Evolutionary conservation across 1,139 yeast species (phyloP).

Genomic region (Hyphopichia khmerensis): DNA sequence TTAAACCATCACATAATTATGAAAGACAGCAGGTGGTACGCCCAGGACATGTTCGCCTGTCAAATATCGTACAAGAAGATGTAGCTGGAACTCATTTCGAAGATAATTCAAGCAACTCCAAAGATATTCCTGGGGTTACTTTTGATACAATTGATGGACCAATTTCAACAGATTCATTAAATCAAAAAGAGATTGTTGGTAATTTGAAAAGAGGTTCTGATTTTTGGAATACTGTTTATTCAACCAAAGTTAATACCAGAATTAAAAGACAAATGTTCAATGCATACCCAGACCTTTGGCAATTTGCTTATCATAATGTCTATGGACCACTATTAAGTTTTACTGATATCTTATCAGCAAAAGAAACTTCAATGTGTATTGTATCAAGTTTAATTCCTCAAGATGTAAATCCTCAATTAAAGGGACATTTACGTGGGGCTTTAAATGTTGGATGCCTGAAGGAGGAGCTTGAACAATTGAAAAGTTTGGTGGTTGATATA

Average conservation of each 20-base stretch:
- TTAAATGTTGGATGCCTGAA: slow-evolving; percentile 70
- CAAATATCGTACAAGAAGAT: slow-evolving; percentile 43
- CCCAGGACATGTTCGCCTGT: slow-evolving; percentile 38
- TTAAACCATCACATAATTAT: slow-evolving; percentile 24
- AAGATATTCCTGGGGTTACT: slow-evolving; percentile 5
- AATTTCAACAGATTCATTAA: slow-evolving; percentile 31
- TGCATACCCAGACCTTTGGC: slow-evolving; percentile 86
- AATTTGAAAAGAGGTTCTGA: slow-evolving; percentile 52
- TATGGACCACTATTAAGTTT: slow-evolving; percentile 77
- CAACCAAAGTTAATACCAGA: slow-evolving; percentile 63
- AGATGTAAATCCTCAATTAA: slow-evolving; percentile 91
- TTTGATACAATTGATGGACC: slow-evolving; percentile 47
- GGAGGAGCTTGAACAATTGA: slow-evolving; percentile 60
- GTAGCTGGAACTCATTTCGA: slow-evolving; percentile 39
- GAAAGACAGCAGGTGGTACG: slow-evolving; percentile 30
- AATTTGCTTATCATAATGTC: slow-evolving; percentile 67
- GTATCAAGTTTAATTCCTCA: slow-evolving; percentile 85
- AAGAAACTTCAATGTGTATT: slow-evolving; percentile 75
- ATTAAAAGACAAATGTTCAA: slow-evolving; percentile 65
- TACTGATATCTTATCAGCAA: slow-evolving; percentile 59
- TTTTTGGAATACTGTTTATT: slow-evolving; percentile 78
- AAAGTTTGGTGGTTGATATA: slow-evolving; percentile 63
- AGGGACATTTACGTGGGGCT: slow-evolving; percentile 89
- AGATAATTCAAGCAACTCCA: slow-evolving; percentile 9
- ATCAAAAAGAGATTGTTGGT: slow-evolving; percentile 23